These are phyloP conservation scores for Kodamaea anthophila DNA, from an alignment of 1,139 yeast species.

Conservation along the genomic window DNA sequence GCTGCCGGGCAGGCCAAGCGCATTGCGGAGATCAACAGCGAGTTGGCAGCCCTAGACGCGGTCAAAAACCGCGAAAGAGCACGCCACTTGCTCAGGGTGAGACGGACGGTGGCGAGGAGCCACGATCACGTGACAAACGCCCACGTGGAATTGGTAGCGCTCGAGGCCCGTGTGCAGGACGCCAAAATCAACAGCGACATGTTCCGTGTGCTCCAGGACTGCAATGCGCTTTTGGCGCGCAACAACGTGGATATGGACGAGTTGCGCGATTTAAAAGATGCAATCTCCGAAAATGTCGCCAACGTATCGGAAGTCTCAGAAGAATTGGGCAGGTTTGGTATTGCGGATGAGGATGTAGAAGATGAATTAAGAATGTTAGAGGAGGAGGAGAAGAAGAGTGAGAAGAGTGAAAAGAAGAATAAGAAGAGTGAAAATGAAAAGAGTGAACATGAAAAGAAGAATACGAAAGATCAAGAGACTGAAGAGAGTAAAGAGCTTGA, in stretches of 20 bases:
- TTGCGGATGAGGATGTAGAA: constrained; percentile 22
- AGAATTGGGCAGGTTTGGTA: constrained; percentile 28
- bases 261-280: constrained; percentile 31
- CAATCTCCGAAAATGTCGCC: constrained; percentile 35
- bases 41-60: background rate
- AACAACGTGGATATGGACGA: constrained; percentile 23
- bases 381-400: background rate
- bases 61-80: constrained; percentile 3
- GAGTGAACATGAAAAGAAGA: constrained; percentile 1
- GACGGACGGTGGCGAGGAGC: constrained; percentile 13
- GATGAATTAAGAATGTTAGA: constrained; percentile 9
- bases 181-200: no score
- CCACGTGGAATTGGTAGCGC: constrained; percentile 32
- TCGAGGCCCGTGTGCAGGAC: no score
- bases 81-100: constrained; percentile 7
- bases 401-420: background rate
- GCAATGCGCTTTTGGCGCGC: no score
- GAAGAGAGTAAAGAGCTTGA: no score
- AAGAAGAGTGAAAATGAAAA: background rate
- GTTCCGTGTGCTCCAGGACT: no score
- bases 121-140: constrained; percentile 25
- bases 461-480: constrained; percentile 1
- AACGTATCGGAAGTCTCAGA: constrained; percentile 22
- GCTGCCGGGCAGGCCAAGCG: constrained; percentile 17
- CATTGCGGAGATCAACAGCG: constrained; percentile 15